These are phyloP conservation scores for Colletotrichum sansevieriae DNA, from an alignment of 2,329 filamentous ascomycete genomes.

Conservation along the genomic window DNA sequence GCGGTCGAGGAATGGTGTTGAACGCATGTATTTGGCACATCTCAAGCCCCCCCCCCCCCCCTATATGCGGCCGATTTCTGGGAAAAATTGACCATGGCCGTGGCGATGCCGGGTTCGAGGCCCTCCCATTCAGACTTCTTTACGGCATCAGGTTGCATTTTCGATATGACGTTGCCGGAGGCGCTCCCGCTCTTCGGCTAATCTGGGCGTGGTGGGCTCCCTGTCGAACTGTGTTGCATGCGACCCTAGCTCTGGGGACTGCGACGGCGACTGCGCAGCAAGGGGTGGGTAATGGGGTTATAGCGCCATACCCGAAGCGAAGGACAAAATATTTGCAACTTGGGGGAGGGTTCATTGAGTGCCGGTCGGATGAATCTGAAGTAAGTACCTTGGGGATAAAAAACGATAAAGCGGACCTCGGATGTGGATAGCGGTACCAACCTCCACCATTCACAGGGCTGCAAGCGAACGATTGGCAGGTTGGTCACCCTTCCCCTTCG, in stretches of 20 bases:
- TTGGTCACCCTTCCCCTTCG: no score
- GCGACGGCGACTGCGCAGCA: not conserved
- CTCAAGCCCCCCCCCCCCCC: not conserved
- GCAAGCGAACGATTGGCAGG: no score
- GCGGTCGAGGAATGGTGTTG: not conserved
- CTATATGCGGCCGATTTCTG: no score
- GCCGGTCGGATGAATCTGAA: constrained; percentile 5
- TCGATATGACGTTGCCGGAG: constrained; percentile 26
- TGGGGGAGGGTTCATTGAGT: not conserved
- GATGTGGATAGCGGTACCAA: no score
- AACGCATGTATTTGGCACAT: constrained; percentile 6
- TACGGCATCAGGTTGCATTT: constrained; percentile 8
- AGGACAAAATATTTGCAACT: not conserved
- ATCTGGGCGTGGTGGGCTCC: not conserved
- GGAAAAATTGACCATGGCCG: not conserved
- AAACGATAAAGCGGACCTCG: not conserved
- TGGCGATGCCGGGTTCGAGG: constrained; percentile 7
- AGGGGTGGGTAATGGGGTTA: constrained; percentile 20
- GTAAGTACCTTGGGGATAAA: not conserved
- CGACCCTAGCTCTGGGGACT: not conserved
- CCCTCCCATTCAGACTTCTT: not conserved
- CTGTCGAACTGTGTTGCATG: not conserved
- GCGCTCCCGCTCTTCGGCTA: constrained; percentile 21
- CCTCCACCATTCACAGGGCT: no score
- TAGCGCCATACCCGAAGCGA: not conserved